phyloP scores from a whole-genome alignment of 768 basidiomycete genomes.

The Amanita thiersii region DNA sequence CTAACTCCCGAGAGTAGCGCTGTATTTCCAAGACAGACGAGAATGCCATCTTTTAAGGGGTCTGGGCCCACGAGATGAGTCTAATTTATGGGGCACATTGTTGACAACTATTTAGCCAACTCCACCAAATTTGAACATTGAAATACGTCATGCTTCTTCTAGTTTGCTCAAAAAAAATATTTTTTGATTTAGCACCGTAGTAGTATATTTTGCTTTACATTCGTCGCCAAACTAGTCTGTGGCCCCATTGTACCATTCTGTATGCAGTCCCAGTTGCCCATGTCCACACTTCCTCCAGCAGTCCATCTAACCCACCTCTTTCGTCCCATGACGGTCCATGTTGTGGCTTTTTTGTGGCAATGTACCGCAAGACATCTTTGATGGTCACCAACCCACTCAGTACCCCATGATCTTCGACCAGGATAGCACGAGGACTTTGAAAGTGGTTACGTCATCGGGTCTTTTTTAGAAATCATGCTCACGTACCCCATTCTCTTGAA shows the following conservation, averaged over 20 bases:
- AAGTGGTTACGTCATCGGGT: not conserved
- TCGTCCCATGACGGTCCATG: slow-evolving; percentile 51
- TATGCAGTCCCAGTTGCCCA: slow-evolving; percentile 35
- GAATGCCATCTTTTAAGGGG: slow-evolving; percentile 3
- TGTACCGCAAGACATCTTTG: slow-evolving; percentile 92
- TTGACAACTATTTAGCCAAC: not conserved
- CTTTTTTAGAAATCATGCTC: not conserved
- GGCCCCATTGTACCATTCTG: slow-evolving; percentile 28
- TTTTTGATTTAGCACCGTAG: no score
- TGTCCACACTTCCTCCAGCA: slow-evolving; percentile 55
- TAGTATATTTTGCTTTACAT: no score
- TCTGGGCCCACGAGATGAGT: not conserved
- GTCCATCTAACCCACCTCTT: slow-evolving; percentile 54
- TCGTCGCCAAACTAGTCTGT: slow-evolving; percentile 27
- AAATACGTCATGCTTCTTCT: not conserved
- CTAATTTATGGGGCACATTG: not conserved
- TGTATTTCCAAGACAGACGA: slow-evolving; percentile 20
- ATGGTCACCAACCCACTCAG: slow-evolving; percentile 87
- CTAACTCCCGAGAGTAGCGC: slow-evolving; percentile 39
- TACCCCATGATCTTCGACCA: slow-evolving; percentile 81
- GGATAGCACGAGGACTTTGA: slow-evolving; percentile 85
- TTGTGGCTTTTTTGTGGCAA: slow-evolving; percentile 48
- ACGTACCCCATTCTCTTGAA: slow-evolving; percentile 97
- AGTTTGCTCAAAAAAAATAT: not conserved
- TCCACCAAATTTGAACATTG: not conserved